These are phyloP conservation scores for Beauveria sp. DNA, from an alignment of 2,329 filamentous ascomycete genomes.

Conservation along the genomic window DNA sequence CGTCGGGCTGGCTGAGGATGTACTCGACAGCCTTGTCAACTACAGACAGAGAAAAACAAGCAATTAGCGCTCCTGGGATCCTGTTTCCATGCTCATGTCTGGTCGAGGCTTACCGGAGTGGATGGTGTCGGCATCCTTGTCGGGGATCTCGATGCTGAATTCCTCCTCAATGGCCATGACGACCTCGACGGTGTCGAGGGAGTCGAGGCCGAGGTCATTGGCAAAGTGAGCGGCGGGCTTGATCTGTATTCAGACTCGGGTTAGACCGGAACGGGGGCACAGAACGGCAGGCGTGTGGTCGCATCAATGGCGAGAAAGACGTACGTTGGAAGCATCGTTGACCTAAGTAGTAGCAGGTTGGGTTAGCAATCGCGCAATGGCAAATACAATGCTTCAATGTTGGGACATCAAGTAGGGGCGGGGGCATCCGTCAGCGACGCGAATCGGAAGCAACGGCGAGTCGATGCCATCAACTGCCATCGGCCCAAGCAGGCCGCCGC, in stretches of 20 bases:
- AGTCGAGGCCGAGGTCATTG: constrained; percentile 95
- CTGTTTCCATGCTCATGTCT: background rate
- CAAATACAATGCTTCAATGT: background rate
- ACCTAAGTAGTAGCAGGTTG: constrained; percentile 40
- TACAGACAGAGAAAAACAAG: constrained; percentile 27
- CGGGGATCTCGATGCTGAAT: constrained; percentile 90
- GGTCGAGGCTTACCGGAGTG: constrained; percentile 66
- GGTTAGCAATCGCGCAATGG: background rate
- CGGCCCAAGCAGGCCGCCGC: background rate
- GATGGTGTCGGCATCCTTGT: constrained; percentile 92
- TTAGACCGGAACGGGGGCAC: constrained; percentile 8
- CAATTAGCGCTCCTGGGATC: constrained; percentile 4
- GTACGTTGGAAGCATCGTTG: constrained; percentile 56
- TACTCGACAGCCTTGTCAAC: constrained; percentile 93
- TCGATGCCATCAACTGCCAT: background rate
- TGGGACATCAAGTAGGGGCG: background rate
- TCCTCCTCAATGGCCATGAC: constrained; percentile 99
- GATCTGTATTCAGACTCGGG: constrained; percentile 50
- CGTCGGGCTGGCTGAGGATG: constrained; percentile 87
- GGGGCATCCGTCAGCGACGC: background rate
- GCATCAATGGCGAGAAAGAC: constrained; percentile 18
- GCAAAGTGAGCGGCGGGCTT: constrained; percentile 80
- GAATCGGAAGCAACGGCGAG: background rate
- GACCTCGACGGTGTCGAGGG: constrained; percentile 96
- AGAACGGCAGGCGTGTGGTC: background rate